Conservation (phyloP, 176 grass and related monocot genomes). For the Leersia perrieri region DNA sequence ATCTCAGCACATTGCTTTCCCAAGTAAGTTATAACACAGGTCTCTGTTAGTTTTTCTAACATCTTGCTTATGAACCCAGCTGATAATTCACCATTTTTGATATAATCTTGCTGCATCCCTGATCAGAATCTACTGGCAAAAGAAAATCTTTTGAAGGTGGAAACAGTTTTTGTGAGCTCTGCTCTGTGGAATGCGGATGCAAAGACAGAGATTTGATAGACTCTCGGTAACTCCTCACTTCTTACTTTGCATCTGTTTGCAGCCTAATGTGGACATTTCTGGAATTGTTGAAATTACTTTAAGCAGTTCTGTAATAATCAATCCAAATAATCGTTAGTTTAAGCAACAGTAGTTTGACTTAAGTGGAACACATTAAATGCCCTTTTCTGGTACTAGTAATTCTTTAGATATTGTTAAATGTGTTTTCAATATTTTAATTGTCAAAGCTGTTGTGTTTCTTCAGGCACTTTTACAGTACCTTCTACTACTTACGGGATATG, state of each 20-base stretch:
- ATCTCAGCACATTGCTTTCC: slow-evolving; percentile 38
- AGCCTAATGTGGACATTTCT: background rate
- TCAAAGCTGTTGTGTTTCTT: background rate
- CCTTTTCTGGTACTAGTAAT: background rate
- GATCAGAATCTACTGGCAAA: slow-evolving; percentile 53
- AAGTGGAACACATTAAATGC: background rate
- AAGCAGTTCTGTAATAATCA: background rate
- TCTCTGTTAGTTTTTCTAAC: background rate
- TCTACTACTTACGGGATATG: no score
- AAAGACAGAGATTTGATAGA: slow-evolving; percentile 51
- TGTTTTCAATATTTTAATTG: background rate
- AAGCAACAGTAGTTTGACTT: background rate
- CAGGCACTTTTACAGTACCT: no score
- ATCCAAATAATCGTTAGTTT: background rate
- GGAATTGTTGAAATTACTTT: background rate
- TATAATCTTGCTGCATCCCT: slow-evolving; percentile 14
- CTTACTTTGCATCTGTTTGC: background rate
- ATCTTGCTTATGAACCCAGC: background rate
- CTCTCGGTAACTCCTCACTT: slow-evolving; percentile 33
- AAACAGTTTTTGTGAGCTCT: slow-evolving; percentile 41
- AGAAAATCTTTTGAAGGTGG: slow-evolving; percentile 69
- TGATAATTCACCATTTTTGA: background rate
- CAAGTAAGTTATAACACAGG: slow-evolving; percentile 53
- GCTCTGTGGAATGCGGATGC: slow-evolving; percentile 47
- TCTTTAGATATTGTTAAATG: background rate